Evolutionary conservation across 1,284 basidiomycete species (phyloP), one percentile per base, ranked within the genome.

Genomic region (Trametes pubescens): DNA sequence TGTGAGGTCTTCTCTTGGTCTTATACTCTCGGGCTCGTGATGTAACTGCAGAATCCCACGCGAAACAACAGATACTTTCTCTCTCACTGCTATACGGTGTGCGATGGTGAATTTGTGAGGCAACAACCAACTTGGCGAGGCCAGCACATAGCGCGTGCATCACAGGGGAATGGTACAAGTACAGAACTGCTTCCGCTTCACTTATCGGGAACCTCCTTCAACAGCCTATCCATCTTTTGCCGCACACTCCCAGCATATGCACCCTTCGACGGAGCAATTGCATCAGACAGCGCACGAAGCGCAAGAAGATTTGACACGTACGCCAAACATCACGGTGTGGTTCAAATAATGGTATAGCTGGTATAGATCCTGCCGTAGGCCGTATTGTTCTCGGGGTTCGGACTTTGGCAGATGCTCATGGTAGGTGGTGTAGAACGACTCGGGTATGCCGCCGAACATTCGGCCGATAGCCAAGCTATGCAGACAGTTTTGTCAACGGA

Each of bases 301-400:
- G 55, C 9, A 4, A 43, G 14, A 43, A 43, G 18, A 16, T 10
- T 21, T 32, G 4, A 29, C 13, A 49, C 58, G 1, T 57, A 91
- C 91, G 62, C 89, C 88, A 68, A 93, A 93, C 6, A 93, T 72
- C 9, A 91, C 79, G 0, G 91, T 90, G 71, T 93, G 92, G 70
- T 96, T 96, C 65, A 96, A 79, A 74, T 95, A 94, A 76, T 96
- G 94, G 69, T 93, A 96, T 46, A 95, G 78, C 76, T 95, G 89
- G 72, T 96, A 96, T 32, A 95, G 78, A 62, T 90, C 85, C 40
- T 81, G 82, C 26, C 94, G 84, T 55, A 91, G 78, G 26, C 84
- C 82, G 71, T 94, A 93, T 71, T 95, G 83, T 5, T 84, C 82
- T 2, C 79, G 80, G 2, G 94, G 94, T 57, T 91, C 82, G 0